phyloP scores from a whole-genome alignment of 176 grass and related monocot species.

The Cenchrus americanus region DNA sequence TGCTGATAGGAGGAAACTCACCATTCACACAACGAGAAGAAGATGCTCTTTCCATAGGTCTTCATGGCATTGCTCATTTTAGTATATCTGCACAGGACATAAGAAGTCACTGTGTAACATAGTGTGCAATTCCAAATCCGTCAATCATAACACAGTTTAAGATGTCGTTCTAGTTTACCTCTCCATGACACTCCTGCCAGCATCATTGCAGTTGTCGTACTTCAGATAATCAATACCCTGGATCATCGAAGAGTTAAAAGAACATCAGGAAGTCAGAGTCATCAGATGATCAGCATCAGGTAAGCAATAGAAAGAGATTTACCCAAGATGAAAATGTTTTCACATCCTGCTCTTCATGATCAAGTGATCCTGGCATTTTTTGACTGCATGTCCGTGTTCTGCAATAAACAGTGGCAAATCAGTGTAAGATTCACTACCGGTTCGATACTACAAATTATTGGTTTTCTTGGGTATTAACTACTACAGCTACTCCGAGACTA shows the following conservation, averaged over 20 bases:
- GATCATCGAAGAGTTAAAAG: constrained; percentile 25
- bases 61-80: constrained; percentile 84
- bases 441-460: constrained; percentile 6
- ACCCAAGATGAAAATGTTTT: constrained; percentile 90
- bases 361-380: constrained; percentile 86
- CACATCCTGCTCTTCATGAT: constrained; percentile 86
- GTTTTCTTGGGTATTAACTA: constrained; percentile 12
- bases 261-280: constrained; percentile 17
- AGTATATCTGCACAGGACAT: constrained; percentile 60
- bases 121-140: not conserved
- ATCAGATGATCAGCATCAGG: constrained; percentile 3
- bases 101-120: constrained; percentile 9
- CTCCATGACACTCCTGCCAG: constrained; percentile 48
- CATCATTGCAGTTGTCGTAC: constrained; percentile 89
- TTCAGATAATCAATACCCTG: constrained; percentile 95
- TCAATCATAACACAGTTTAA: not conserved
- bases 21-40: constrained; percentile 97
- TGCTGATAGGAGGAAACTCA: constrained; percentile 37
- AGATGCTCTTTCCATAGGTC: constrained; percentile 72
- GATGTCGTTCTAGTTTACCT: constrained; percentile 54
- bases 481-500: constrained; percentile 30
- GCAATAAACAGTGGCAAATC: constrained; percentile 13
- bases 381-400: constrained; percentile 75
- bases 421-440: constrained; percentile 1
- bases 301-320: constrained; percentile 28